Percentiles rank a stretch among this genome's conserved stretches.
These are phyloP conservation scores for Myriosclerotinia scirpicola DNA, from an alignment of 2,329 filamentous ascomycete species.

Conservation along the genomic window DNA sequence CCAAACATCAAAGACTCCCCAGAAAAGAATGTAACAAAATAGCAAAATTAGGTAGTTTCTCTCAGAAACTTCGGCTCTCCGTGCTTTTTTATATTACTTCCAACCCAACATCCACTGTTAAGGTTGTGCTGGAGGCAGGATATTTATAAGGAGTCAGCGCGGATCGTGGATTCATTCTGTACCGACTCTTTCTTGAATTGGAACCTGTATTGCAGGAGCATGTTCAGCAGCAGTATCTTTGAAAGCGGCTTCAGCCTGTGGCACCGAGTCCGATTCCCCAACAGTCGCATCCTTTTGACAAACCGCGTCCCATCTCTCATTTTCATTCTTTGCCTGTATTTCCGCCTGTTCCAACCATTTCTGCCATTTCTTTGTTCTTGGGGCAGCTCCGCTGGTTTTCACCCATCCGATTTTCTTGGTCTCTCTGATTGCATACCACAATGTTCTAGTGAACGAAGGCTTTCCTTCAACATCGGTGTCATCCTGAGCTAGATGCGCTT, in stretches of 20 bases:
- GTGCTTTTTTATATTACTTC: background rate
- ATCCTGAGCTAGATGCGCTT: conserved; percentile 42
- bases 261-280: conserved; percentile 28
- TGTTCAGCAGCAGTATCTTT: conserved; percentile 34
- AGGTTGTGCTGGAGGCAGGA: background rate
- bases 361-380: conserved; percentile 52
- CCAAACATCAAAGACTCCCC: background rate
- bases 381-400: conserved; percentile 51
- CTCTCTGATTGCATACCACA: conserved; percentile 60
- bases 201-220: conserved; percentile 35
- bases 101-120: background rate
- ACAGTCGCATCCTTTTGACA: conserved; percentile 52
- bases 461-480: conserved; percentile 44
- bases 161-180: background rate
- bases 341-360: conserved; percentile 54
- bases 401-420: conserved; percentile 56
- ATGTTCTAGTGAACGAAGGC: conserved; percentile 54
- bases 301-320: conserved; percentile 50
- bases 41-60: background rate
- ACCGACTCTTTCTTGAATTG: conserved; percentile 21
- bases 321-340: conserved; percentile 40
- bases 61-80: conserved; percentile 3
- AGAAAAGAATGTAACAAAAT: background rate
- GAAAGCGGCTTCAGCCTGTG: conserved; percentile 21
- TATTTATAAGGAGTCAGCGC: background rate